Evolutionary conservation across 2,329 filamentous ascomycete genomes (phyloP), one percentile per base, ranked within the genome.

Genomic region (Aspergillus proliferans): DNA sequence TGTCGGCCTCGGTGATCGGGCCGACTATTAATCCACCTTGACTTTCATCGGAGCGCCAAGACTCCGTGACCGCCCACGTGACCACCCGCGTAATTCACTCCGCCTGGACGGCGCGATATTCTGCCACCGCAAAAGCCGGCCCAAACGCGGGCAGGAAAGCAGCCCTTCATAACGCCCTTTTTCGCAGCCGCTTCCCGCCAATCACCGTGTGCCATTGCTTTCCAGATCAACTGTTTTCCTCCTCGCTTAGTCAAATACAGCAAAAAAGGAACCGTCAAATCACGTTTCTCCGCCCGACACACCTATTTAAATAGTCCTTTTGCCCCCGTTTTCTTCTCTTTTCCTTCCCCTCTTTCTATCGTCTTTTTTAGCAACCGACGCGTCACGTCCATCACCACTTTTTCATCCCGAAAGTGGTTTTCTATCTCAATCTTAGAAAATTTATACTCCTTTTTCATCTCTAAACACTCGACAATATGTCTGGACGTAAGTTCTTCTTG

Each of bases 101-200:
- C 34, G 15, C 14, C 14, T 36, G 34, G 34, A 18, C 12, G 14
- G 34, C 34, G 18, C 34, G n/a, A 15, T 38, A 38, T 38, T 38
- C 15, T 36, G 15, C 14, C 34, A n/a, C 34, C 34, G 34, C 34
- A n/a, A n/a, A 36, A 18, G 14, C 6, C 34, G 34, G 14, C 2
- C 55, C 55, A 62, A 65, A 60, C 54, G 58, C 52, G 47, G 49
- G 48, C 64, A 64, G 53, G 55, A 71, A 71, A 69, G 59, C 64
- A 55, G 62, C 60, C 62, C 57, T 66, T 69, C 66, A 67, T 68
- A 70, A 70, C 65, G 45, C 54, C 54, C 62, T 59, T 67, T 71
- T 68, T 61, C 45, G 52, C 52, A 50, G 43, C 53, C 53, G 47
- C 57, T 48, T 48, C 53, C 59, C 58, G 58, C 64, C 67, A 70